Evolutionary conservation across 208 protist species (phyloP).

Genomic region (Trypanosoma boissoni): DNA sequence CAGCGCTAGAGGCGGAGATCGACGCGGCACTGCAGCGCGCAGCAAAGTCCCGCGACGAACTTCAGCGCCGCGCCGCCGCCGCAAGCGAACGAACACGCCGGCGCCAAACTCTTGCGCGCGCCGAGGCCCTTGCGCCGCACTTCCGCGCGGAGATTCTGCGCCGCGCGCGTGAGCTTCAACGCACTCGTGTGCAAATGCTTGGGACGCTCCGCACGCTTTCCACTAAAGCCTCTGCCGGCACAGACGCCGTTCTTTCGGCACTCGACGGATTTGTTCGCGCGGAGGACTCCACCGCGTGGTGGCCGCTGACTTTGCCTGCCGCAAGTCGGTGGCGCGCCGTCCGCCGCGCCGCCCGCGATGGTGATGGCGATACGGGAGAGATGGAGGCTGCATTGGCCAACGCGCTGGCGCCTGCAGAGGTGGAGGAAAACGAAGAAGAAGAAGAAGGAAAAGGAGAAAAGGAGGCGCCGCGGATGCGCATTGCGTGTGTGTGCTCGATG

Average conservation of each 20-base stretch:
- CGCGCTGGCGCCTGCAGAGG: too few relatives aligned
- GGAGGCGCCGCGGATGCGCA: background rate
- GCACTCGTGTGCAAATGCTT: constrained; percentile 29
- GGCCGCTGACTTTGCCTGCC: too few relatives aligned
- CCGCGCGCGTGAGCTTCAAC: constrained; percentile 30
- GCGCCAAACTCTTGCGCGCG: constrained; percentile 15
- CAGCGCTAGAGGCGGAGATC: constrained; percentile 13
- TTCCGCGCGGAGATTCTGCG: constrained; percentile 26
- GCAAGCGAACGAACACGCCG: constrained; percentile 13
- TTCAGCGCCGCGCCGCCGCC: constrained; percentile 5
- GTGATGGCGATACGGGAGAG: background rate
- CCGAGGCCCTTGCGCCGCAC: constrained; percentile 11
- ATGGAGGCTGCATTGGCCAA: too few relatives aligned
- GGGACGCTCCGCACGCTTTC: constrained; percentile 42
- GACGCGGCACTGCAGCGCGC: constrained; percentile 14
- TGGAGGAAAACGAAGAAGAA: too few relatives aligned
- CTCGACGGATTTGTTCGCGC: constrained; percentile 20
- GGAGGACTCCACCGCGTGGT: constrained; percentile 22
- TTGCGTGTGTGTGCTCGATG: background rate
- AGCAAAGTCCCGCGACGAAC: constrained; percentile 1
- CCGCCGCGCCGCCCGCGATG: background rate
- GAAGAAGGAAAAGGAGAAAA: too few relatives aligned
- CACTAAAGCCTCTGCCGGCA: background rate
- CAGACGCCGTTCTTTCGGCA: constrained; percentile 13
- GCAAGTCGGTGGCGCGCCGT: too few relatives aligned